Evolutionary conservation across 306 rosid species (phyloP), one percentile per base, ranked within the genome.

Genomic region (Vigna unguiculata): DNA sequence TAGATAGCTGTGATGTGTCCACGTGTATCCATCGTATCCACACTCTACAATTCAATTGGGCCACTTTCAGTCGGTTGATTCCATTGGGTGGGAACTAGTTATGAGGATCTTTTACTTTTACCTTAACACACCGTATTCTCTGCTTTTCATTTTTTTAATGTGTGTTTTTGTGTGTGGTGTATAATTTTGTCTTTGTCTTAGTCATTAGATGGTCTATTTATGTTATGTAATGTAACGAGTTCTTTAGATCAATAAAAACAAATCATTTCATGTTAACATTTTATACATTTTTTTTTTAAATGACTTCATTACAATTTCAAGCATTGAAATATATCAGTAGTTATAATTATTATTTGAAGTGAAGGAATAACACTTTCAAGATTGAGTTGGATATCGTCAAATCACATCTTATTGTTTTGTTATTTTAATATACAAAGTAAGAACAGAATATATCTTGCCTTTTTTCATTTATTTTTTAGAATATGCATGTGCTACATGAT

Each of bases 21-120:
- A 74, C 83, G 72, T 78, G 81, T 69, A 71, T 81, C 69, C 20
- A 53, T 74, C 66, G 83, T 78, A 81, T 61, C 81, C 64, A 74
- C 47, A 51, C 24, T 70, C 79, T 54, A 74, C 30, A 43, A 40
- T 74, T 46, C 83, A 74, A 72, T 12, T 81, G 62, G 78, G 75
- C 60, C 61, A 72, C 84, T 80, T 80, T 81, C 28, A 28, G 69
- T 66, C 51, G 15, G 54, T 49, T 66, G 71, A 73, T 81, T 77
- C 85, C 57, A 68, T 73, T 84, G 78, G 80, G 54, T 77, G 64
- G 64, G 72, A 76, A 19, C 86, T 66, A 6, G 59, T 72, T 2
- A 9, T 48, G 59, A 38, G 25, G 77, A 68, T 81, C 58, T 59
- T 47, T 38, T 20, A 9, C 75, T 40, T 34, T 69, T 5, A 48